Percentiles rank a stretch among this genome's conserved stretches.
Evolutionary conservation across 2,329 filamentous ascomycete genomes (phyloP).

Genomic region (Berkeleyomyces rouxiae): DNA sequence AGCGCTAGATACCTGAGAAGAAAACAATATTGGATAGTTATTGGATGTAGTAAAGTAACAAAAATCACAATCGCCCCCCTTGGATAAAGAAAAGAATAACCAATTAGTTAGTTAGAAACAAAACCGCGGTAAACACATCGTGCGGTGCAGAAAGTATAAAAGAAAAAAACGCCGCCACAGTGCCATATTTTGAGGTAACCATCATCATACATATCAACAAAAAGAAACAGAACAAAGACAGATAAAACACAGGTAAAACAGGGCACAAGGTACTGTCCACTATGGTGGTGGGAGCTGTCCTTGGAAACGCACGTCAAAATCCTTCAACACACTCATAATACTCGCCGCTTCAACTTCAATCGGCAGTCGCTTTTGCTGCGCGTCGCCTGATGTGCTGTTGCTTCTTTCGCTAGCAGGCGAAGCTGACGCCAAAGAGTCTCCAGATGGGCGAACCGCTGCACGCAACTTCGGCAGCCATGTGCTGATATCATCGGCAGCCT

Average conservation of each 20-base stretch:
- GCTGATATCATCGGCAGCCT: conserved; percentile 56
- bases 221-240: background rate
- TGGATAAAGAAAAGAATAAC: background rate
- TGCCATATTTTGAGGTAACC: background rate
- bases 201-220: background rate
- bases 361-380: conserved; percentile 29
- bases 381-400: conserved; percentile 3
- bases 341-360: conserved; percentile 70
- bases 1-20: background rate
- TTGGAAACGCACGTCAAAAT: conserved; percentile 60
- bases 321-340: conserved; percentile 71
- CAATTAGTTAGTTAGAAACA: background rate
- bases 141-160: background rate
- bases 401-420: conserved; percentile 7
- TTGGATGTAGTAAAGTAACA: background rate
- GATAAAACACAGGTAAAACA: background rate
- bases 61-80: background rate
- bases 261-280: background rate
- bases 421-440: conserved; percentile 19
- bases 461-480: conserved; percentile 60
- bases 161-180: background rate
- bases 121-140: background rate
- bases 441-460: conserved; percentile 28
- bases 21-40: background rate
- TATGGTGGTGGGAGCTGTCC: background rate